Evolutionary conservation across 345 rosid genomes (phyloP).

Genomic region (Tarenaya hassleriana): DNA sequence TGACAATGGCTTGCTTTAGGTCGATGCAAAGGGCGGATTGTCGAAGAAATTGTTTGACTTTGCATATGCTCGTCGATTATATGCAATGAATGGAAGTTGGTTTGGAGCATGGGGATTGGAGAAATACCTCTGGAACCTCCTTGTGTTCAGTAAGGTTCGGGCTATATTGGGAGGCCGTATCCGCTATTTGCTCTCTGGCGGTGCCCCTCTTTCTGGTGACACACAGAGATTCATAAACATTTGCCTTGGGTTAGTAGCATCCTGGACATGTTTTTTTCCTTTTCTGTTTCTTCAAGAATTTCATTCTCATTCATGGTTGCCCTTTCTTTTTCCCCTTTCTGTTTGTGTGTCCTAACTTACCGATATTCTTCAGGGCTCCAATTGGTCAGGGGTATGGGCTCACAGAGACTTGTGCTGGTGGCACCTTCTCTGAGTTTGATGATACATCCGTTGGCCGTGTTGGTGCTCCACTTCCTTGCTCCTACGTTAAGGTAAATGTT

Average conservation of each 20-base stretch:
- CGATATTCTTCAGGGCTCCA: constrained; percentile 63
- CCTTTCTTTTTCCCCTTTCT: not conserved
- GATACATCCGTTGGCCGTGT: constrained; percentile 96
- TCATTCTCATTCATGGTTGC: constrained; percentile 5
- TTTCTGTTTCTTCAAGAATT: constrained; percentile 8
- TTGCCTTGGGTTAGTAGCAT: constrained; percentile 75
- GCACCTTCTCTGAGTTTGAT: constrained; percentile 93
- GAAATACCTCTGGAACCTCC: constrained; percentile 68
- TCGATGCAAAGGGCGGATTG: constrained; percentile 77
- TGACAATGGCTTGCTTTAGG: constrained; percentile 39
- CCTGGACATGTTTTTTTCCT: constrained; percentile 9
- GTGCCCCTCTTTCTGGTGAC: constrained; percentile 94
- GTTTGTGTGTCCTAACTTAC: constrained; percentile 1
- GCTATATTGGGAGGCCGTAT: constrained; percentile 86
- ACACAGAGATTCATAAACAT: constrained; percentile 99
- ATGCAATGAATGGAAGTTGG: constrained; percentile 95
- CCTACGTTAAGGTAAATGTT: constrained; percentile 73
- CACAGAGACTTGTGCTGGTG: constrained; percentile 98
- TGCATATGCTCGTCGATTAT: constrained; percentile 84
- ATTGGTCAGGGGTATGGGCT: constrained; percentile 99
- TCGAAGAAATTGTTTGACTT: constrained; percentile 74
- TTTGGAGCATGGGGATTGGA: constrained; percentile 96
- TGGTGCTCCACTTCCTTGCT: constrained; percentile 94
- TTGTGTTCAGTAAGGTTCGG: constrained; percentile 78
- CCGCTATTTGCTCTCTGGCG: constrained; percentile 95